Percentiles rank a stretch among this genome's conserved stretches.
Conservation (phyloP, 371 early-diverging fungal species). For the Fennellomyces sp. region DNA sequence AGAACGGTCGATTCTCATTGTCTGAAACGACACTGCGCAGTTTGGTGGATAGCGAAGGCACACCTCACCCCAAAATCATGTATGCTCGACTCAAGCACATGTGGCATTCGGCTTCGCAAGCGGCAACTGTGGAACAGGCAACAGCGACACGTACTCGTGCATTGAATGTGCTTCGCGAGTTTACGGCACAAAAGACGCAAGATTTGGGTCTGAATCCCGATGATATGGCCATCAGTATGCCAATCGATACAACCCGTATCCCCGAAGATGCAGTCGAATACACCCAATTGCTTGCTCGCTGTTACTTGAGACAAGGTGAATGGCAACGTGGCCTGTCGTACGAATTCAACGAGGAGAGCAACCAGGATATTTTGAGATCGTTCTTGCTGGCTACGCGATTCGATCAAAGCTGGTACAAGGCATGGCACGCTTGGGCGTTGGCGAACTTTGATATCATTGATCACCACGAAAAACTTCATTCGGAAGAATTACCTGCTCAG, state of each 20-base stretch:
- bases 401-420: slow-evolving; percentile 96
- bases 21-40: slow-evolving; percentile 81
- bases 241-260: slow-evolving; percentile 54
- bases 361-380: slow-evolving; percentile 82
- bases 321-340: slow-evolving; percentile 89
- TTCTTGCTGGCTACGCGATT: slow-evolving; percentile 89
- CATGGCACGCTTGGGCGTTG: slow-evolving; percentile 98
- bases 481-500: slow-evolving; percentile 52
- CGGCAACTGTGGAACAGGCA: slow-evolving; percentile 39
- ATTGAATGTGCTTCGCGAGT: slow-evolving; percentile 63
- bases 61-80: slow-evolving; percentile 78
- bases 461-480: slow-evolving; percentile 68
- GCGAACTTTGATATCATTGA: slow-evolving; percentile 92
- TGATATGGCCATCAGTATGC: slow-evolving; percentile 57
- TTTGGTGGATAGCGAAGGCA: slow-evolving; percentile 45
- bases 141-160: slow-evolving; percentile 60
- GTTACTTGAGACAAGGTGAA: slow-evolving; percentile 92
- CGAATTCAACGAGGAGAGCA: slow-evolving; percentile 72
- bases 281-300: slow-evolving; percentile 79
- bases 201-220: slow-evolving; percentile 62
- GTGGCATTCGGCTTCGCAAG: slow-evolving; percentile 80
- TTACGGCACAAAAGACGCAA: slow-evolving; percentile 63
- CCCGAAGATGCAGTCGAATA: slow-evolving; percentile 57
- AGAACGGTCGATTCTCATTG: slow-evolving; percentile 83
- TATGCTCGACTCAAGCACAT: slow-evolving; percentile 95